Evolutionary conservation across 2,329 filamentous ascomycete genomes (phyloP).

Genomic region (Ceratocystis huliohia): DNA sequence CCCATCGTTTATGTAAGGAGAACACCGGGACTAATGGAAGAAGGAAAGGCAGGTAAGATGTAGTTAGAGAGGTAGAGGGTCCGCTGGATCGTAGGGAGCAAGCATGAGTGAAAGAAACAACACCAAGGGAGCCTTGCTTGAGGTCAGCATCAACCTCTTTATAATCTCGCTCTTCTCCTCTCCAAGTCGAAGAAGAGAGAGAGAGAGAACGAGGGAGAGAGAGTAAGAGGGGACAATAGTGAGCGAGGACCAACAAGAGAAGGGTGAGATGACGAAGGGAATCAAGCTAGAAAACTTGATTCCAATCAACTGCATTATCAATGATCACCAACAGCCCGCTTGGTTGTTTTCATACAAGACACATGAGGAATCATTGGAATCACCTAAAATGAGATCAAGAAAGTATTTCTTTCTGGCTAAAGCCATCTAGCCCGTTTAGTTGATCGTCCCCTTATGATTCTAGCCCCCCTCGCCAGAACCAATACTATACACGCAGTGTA

Average conservation of each 20-base stretch:
- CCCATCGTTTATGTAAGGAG: neutral
- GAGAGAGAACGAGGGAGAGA: neutral
- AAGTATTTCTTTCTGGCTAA: too few species aligned
- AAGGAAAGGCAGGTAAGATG: neutral
- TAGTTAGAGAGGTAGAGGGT: neutral
- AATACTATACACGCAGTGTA: neutral
- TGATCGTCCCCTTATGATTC: too few species aligned
- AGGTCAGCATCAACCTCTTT: neutral
- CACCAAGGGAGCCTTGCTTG: neutral
- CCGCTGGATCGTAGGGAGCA: neutral
- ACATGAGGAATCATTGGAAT: too few species aligned
- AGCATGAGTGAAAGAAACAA: neutral
- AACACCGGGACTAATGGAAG: neutral
- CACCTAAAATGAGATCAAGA: too few species aligned
- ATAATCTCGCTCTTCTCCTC: slow-evolving; percentile 1
- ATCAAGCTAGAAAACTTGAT: too few species aligned
- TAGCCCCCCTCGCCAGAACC: neutral
- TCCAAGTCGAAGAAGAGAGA: neutral
- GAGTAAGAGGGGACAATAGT: neutral
- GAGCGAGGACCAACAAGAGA: neutral
- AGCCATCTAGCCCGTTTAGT: too few species aligned
- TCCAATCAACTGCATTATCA: too few species aligned
- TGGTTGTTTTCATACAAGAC: neutral
- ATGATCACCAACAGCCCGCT: neutral
- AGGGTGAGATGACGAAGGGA: neutral